phyloP scores from a whole-genome alignment of 108 stramenopile genomes.

The Discostella stelligeroides region DNA sequence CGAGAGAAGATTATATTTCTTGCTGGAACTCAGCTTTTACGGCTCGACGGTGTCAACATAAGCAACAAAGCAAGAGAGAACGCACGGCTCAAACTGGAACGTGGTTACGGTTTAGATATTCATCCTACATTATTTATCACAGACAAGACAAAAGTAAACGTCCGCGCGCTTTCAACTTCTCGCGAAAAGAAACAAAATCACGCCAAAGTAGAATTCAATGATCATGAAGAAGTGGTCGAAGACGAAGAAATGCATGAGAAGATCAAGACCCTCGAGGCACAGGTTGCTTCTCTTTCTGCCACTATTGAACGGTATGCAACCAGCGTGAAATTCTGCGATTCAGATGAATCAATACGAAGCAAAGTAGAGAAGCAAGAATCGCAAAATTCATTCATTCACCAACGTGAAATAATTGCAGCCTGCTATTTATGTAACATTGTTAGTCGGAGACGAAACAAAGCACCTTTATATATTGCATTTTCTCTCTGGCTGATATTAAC shows the following conservation, averaged over 20 bases:
- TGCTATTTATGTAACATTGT: neutral
- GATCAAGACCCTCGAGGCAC: slow-evolving; percentile 21
- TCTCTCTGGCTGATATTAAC: slow-evolving; percentile 27
- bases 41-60: slow-evolving; percentile 21
- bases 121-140: neutral
- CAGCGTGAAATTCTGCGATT: neutral
- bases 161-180: neutral
- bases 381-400: neutral
- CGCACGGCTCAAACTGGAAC: slow-evolving; percentile 18
- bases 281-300: slow-evolving; percentile 21
- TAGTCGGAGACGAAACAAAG: neutral
- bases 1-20: slow-evolving; percentile 48
- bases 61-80: slow-evolving; percentile 17
- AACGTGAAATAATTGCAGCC: slow-evolving; percentile 10
- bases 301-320: slow-evolving; percentile 15
- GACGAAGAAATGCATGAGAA: neutral
- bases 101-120: neutral
- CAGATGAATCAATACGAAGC: slow-evolving; percentile 4
- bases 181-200: neutral
- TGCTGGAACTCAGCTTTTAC: slow-evolving; percentile 7
- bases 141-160: neutral
- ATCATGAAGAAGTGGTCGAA: neutral
- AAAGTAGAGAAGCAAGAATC: neutral
- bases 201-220: neutral
- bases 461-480: slow-evolving; percentile 19